Conservation (phyloP, 2,329 filamentous ascomycete species). For the Trichoderma sp. region DNA sequence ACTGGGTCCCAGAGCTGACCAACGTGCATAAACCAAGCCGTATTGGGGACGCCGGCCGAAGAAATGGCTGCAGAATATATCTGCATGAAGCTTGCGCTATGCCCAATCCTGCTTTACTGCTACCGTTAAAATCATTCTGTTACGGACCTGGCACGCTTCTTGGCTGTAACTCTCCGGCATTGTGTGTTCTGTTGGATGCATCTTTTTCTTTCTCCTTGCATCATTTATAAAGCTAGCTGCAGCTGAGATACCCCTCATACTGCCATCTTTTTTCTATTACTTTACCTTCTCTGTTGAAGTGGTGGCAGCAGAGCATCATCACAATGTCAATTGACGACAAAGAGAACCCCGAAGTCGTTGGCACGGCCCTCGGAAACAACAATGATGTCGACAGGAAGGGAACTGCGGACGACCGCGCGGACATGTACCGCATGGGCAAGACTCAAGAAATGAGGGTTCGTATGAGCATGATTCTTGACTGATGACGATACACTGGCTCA, state of each 20-base stretch:
- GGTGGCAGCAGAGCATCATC: not conserved
- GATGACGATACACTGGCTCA: not conserved
- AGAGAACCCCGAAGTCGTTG: not conserved
- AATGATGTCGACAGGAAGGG: not conserved
- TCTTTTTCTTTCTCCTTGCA: not conserved
- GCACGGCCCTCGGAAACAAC: not conserved
- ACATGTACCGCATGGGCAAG: slow-evolving; percentile 20
- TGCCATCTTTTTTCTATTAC: not conserved
- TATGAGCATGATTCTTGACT: not conserved
- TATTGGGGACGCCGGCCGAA: not conserved
- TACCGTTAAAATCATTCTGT: not conserved
- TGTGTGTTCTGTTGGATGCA: not conserved
- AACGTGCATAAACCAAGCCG: slow-evolving; percentile 3
- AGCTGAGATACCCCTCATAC: not conserved
- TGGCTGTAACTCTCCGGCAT: not conserved
- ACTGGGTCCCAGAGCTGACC: not conserved
- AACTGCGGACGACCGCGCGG: slow-evolving; percentile 11
- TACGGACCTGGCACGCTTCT: not conserved
- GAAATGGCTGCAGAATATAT: not conserved
- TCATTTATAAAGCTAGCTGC: not conserved
- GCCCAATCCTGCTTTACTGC: not conserved
- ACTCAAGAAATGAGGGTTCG: slow-evolving; percentile 15
- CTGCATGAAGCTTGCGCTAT: not conserved
- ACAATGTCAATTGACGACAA: slow-evolving; percentile 5
- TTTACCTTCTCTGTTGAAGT: not conserved